Base-by-base conservation (phyloP, 768 basidiomycete genomes). In the Lactarius evosmus region DNA sequence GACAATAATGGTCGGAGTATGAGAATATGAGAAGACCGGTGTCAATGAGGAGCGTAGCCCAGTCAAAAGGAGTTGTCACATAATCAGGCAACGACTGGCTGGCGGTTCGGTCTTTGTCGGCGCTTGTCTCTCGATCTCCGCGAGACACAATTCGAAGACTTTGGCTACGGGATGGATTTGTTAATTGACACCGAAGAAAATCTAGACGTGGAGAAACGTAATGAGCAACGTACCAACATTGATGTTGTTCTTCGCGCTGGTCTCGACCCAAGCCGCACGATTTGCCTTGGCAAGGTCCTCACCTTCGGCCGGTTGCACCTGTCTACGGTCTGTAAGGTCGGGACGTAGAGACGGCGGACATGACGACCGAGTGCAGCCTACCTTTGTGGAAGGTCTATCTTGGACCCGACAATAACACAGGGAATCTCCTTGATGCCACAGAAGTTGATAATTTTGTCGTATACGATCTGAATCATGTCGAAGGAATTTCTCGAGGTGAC, bases 321-420 rank as follows among this genome's bases (percentile, higher is more conserved):
- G 89, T 73, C 92, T 88, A 68, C 78, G 84, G 59, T 67, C 67
- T 65, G 61, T 64, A 30, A 65, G 59, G 44, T n/a, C 50, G 53
- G 36, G 57, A 40, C n/a, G 55, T 22, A 40, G 41, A 30, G 36
- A 46, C 27, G 29, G 53, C 50, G 8, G 56, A 41, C 50, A 60
- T n/a, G 54, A 62, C 36, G 52, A 38, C 49, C 25, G 49, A 56
- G 41, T 38, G 57, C 60, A 46, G 79, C 84, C 62, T 70, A 93
- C 94, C 86, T 86, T 67, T 81, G 79, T 52, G 82, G 77, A 67
- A 98, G 78, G 79, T 98, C 96, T 51, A 82, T 80, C 81, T 98
- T 98, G 66, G 95, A 88, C 38, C 95, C 95, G 55, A 96, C 95
- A 67, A 98, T 87, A 50, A 98, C 93, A 74, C 94, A 94, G 17